Conservation (phyloP, 768 basidiomycete species). For the Mycena galericulata region DNA sequence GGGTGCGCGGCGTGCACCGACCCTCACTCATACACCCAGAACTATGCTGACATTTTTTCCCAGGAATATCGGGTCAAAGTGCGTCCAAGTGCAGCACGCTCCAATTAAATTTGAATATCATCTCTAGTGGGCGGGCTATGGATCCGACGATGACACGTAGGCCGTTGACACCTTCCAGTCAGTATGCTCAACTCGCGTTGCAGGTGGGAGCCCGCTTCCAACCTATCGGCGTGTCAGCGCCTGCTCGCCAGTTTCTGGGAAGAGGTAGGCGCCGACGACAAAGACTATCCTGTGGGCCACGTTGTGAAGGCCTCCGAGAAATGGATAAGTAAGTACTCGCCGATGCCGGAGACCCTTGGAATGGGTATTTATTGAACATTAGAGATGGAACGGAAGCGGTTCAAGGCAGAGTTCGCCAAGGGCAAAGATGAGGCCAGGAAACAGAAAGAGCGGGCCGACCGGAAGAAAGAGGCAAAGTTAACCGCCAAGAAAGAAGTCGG, state of each 20-base stretch:
- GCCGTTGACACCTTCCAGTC: slow-evolving; percentile 55
- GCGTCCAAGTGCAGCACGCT: neutral
- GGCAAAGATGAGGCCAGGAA: slow-evolving; percentile 24
- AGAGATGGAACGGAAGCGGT: slow-evolving; percentile 27
- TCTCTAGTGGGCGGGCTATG: slow-evolving; percentile 65
- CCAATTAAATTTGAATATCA: neutral
- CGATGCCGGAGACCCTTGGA: too few relatives aligned
- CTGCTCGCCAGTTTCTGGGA: slow-evolving; percentile 59
- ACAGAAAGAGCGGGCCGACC: slow-evolving; percentile 27
- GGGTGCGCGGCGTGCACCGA: neutral
- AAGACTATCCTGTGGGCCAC: slow-evolving; percentile 53
- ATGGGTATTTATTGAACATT: neutral
- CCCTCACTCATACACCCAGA: neutral
- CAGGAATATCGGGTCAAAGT: slow-evolving; percentile 19
- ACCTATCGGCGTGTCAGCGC: slow-evolving; percentile 56
- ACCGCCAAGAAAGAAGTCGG: slow-evolving; percentile 26
- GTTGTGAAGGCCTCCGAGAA: slow-evolving; percentile 43
- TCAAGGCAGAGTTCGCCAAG: slow-evolving; percentile 7
- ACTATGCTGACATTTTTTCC: neutral
- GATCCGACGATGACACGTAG: slow-evolving; percentile 61
- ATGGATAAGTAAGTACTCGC: slow-evolving; percentile 58
- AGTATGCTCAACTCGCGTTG: slow-evolving; percentile 42
- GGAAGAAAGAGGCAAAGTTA: slow-evolving; percentile 13
- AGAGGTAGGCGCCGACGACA: slow-evolving; percentile 56
- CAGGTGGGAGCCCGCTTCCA: slow-evolving; percentile 61